A percentile compares a stretch with the other conserved stretches of the same genome.
Conservation (phyloP, 179 eudicot genomes). For the Heliamphora ciliata region DNA sequence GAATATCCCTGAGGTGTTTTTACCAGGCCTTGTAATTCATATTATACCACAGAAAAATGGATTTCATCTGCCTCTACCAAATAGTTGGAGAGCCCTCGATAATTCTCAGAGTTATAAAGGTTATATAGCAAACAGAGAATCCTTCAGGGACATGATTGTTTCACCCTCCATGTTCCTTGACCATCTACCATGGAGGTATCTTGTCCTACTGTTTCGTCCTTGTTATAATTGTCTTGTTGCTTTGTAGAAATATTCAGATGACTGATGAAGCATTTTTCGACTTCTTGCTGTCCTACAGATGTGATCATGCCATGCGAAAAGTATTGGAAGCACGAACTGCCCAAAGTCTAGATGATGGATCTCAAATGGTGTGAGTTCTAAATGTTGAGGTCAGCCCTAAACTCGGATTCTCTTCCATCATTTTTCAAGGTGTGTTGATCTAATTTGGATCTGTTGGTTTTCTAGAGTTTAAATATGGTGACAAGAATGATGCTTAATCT, state of each 20-base stretch:
- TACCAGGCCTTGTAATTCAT: conserved; percentile 60
- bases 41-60: conserved; percentile 36
- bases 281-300: conserved; percentile 16
- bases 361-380: conserved; percentile 21
- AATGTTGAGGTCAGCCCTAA: neutral
- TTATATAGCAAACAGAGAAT: conserved; percentile 49
- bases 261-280: neutral
- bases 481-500: too few relatives aligned
- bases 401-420: neutral
- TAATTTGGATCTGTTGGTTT: neutral
- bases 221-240: neutral
- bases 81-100: conserved; percentile 35
- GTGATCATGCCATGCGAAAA: conserved; percentile 26
- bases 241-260: neutral
- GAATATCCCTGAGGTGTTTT: conserved; percentile 52
- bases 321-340: conserved; percentile 20
- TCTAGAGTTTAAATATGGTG: neutral
- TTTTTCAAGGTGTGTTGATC: neutral
- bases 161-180: conserved; percentile 75
- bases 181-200: conserved; percentile 82
- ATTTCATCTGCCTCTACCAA: conserved; percentile 30
- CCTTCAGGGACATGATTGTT: conserved; percentile 58
- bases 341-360: conserved; percentile 15
- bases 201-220: neutral
- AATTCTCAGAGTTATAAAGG: conserved; percentile 40